A percentile compares a stretch with the other conserved stretches of the same genome.
These are phyloP conservation scores for Halophytophthora polymorphica DNA, from an alignment of 352 stramenopile species.

Conservation along the genomic window DNA sequence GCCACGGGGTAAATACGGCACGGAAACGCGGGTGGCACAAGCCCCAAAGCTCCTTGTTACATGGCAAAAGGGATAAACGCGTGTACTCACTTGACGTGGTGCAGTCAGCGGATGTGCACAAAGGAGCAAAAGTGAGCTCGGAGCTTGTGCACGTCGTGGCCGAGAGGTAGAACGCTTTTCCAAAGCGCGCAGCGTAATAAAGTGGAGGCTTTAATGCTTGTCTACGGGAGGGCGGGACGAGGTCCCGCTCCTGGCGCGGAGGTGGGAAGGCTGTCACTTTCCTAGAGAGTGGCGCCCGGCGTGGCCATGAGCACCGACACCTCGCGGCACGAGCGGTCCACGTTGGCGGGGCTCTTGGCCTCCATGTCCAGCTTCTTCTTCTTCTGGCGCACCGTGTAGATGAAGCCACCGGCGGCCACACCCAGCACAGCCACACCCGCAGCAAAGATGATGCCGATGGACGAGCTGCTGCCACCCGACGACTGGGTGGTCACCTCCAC, in stretches of 20 bases:
- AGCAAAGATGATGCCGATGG: conserved; percentile 31
- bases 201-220: neutral
- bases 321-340: conserved; percentile 26
- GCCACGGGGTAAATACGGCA: too few species aligned
- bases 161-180: too few species aligned
- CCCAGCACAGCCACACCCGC: conserved; percentile 31
- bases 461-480: conserved; percentile 20
- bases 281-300: conserved; percentile 19
- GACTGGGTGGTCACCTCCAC: conserved; percentile 52
- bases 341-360: conserved; percentile 32
- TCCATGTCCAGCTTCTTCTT: conserved; percentile 43
- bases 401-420: conserved; percentile 35
- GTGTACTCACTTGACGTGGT: neutral
- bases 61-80: neutral
- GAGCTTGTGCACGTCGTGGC: too few species aligned
- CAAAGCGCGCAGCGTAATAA: too few species aligned
- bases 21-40: too few species aligned
- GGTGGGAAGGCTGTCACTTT: neutral
- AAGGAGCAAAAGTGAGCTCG: neutral
- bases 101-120: neutral
- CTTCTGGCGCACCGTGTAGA: conserved; percentile 51
- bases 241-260: neutral
- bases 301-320: conserved; percentile 37
- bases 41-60: too few species aligned
- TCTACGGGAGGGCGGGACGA: neutral